Conservation (phyloP, 768 basidiomycete species). For the Rhodotorula kratochvilovae region DNA sequence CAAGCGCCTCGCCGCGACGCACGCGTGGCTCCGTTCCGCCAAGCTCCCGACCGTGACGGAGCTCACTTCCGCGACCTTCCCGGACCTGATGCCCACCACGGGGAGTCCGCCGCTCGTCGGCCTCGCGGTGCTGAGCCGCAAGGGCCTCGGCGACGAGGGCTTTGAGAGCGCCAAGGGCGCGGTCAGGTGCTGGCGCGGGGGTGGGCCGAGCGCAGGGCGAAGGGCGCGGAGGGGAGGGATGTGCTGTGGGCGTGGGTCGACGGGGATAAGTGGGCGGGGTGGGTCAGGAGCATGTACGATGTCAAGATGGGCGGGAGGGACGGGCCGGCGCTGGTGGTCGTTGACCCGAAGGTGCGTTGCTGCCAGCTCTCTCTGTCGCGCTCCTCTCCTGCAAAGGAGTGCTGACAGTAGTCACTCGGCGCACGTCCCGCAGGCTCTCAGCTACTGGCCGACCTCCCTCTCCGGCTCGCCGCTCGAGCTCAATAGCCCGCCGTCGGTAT, state of each 20-base stretch:
- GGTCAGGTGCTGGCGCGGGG: neutral
- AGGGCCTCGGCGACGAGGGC: conserved; percentile 35
- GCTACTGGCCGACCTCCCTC: conserved; percentile 23
- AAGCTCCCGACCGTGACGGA: conserved; percentile 70
- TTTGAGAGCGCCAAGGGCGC: neutral
- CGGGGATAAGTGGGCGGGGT: conserved; percentile 70
- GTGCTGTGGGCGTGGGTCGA: conserved; percentile 82
- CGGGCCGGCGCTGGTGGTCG: conserved; percentile 40
- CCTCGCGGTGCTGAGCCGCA: conserved; percentile 53
- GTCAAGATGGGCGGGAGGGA: conserved; percentile 49
- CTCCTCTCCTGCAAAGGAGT: too few species aligned
- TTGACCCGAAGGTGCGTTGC: conserved; percentile 30
- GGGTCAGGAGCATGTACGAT: conserved; percentile 90
- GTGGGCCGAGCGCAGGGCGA: neutral
- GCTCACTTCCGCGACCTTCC: conserved; percentile 72
- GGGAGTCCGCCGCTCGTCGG: conserved; percentile 71
- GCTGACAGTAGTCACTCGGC: too few species aligned
- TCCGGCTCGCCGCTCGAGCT: conserved; percentile 8
- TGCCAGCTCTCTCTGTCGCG: neutral
- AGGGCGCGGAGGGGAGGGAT: conserved; percentile 34
- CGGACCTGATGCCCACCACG: conserved; percentile 71
- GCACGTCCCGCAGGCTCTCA: conserved; percentile 26
- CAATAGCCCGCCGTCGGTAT: neutral
- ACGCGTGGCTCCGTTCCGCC: conserved; percentile 62
- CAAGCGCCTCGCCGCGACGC: conserved; percentile 31